Percentiles rank a stretch among this genome's conserved stretches.
Evolutionary conservation across 2,329 filamentous ascomycete genomes (phyloP).

Genomic region (Sporothrix dimorphospora): DNA sequence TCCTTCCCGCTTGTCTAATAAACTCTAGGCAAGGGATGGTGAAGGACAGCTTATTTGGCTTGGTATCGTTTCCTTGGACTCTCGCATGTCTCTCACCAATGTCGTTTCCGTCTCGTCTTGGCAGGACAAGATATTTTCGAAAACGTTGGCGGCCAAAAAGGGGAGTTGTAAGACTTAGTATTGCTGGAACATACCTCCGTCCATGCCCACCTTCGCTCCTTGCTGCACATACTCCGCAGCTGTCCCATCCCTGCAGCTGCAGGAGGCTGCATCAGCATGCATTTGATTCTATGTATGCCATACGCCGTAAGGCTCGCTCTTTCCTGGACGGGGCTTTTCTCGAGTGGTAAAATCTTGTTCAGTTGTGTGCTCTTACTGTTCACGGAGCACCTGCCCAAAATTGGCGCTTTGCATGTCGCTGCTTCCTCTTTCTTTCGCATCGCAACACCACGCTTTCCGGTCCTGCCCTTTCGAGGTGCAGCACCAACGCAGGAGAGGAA

Average conservation of each 20-base stretch:
- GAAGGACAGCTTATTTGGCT: not conserved
- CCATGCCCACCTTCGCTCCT: not conserved
- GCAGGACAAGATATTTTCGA: too few species aligned
- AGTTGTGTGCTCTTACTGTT: not conserved
- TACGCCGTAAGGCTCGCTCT: not conserved
- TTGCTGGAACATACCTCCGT: not conserved
- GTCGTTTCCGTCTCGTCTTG: not conserved
- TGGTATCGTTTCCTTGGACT: not conserved
- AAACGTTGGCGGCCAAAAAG: not conserved
- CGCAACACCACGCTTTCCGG: not conserved
- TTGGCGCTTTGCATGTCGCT: not conserved
- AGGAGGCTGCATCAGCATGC: not conserved
- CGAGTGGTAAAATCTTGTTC: not conserved
- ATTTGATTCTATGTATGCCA: too few species aligned
- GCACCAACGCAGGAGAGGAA: slow-evolving; percentile 5
- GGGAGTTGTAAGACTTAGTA: not conserved
- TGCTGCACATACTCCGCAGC: not conserved
- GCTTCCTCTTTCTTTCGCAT: not conserved
- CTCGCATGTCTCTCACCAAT: not conserved
- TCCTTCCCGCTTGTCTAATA: slow-evolving; percentile 1
- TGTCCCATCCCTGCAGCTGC: not conserved
- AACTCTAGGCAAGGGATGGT: not conserved
- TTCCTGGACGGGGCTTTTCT: not conserved
- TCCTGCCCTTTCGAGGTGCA: slow-evolving; percentile 11
- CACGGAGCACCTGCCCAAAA: slow-evolving; percentile 10